phyloP scores from a whole-genome alignment of 345 rosid genomes.

The Turritis glabra region DNA sequence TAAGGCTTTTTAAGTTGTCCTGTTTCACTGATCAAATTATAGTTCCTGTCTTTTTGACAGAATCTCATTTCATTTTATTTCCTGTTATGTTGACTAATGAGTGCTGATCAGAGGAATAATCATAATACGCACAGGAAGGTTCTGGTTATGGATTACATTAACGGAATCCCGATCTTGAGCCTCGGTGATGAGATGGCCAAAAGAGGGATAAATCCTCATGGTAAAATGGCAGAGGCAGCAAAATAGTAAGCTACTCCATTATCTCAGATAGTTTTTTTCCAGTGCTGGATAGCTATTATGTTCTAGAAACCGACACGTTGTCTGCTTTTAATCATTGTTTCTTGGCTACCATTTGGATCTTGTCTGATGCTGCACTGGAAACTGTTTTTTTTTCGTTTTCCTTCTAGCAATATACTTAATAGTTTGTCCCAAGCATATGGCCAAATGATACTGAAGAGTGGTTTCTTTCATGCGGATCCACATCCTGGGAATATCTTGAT shows the following conservation, averaged over 20 bases:
- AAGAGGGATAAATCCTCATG: slow-evolving; percentile 84
- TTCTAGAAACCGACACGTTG: background rate
- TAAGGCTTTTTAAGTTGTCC: background rate
- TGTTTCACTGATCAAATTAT: background rate
- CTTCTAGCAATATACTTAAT: slow-evolving; percentile 74
- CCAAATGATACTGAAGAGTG: slow-evolving; percentile 96
- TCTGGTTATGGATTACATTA: slow-evolving; percentile 76
- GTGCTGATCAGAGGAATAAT: slow-evolving; percentile 12
- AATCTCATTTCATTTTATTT: background rate
- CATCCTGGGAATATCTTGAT: slow-evolving; percentile 98
- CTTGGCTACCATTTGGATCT: slow-evolving; percentile 5
- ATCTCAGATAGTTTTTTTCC: slow-evolving; percentile 25
- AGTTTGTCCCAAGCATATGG: slow-evolving; percentile 91
- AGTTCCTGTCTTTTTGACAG: background rate
- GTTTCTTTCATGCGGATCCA: slow-evolving; percentile 99
- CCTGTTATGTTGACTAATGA: background rate
- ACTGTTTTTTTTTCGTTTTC: background rate
- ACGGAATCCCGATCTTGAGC: slow-evolving; percentile 85
- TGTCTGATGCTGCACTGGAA: slow-evolving; percentile 1
- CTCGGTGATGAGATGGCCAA: slow-evolving; percentile 89
- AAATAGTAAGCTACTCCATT: slow-evolving; percentile 71
- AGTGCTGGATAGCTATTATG: slow-evolving; percentile 13
- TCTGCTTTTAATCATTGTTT: background rate
- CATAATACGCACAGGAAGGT: slow-evolving; percentile 56
- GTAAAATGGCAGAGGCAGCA: slow-evolving; percentile 82